Base-by-base conservation (phyloP, 2,329 filamentous ascomycete genomes). In the Uncinocarpus reesii region DNA sequence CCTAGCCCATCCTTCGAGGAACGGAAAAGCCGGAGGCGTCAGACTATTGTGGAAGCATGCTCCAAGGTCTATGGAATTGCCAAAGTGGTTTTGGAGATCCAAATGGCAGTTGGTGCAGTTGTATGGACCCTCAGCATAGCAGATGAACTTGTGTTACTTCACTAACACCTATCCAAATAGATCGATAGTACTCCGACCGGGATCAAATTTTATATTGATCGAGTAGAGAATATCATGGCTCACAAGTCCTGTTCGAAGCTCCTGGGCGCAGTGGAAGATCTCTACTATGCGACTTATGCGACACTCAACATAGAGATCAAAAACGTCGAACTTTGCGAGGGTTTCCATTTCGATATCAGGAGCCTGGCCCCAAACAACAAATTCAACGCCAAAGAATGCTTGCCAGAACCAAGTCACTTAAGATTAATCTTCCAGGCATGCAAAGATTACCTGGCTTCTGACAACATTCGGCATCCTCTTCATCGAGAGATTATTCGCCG, bases 201-300 rank as follows among this genome's bases (percentile, higher is more conserved):
- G 15, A 56, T 68, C 8, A 42, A 58, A 36, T 57, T 56, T 42
- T 62, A 62, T 55, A 58, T 66, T 48, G 52, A 54, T 13, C 58
- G 55, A 10, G 59, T 59, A 2, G 65, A 69, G 47, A 42, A 52
- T 18, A 46, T 60, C 13, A 49, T 66, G 16, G 52, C 48, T 18
- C 57, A 58, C n/a, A 49, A 58, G 3, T 60, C 59, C 4, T 54
- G 63, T 13, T 38, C 50, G 18, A 51, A 55, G 4, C 55, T 69
- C n/a, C 59, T 67, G 37, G 55, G 59, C n/a, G 58, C 55, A 10
- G 54, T 60, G 15, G 64, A 68, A 43, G 61, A 62, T 21, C 55
- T 69, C 6, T 69, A 60, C 45, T 67, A 67, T 46, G 56, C 60
- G 8, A 45, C 67, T 20, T 66, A 65, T 45, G 56, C 65, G 1